These are phyloP conservation scores for Acanthamoeba triangularis DNA, from an alignment of 208 protist species.

Conservation along the genomic window DNA sequence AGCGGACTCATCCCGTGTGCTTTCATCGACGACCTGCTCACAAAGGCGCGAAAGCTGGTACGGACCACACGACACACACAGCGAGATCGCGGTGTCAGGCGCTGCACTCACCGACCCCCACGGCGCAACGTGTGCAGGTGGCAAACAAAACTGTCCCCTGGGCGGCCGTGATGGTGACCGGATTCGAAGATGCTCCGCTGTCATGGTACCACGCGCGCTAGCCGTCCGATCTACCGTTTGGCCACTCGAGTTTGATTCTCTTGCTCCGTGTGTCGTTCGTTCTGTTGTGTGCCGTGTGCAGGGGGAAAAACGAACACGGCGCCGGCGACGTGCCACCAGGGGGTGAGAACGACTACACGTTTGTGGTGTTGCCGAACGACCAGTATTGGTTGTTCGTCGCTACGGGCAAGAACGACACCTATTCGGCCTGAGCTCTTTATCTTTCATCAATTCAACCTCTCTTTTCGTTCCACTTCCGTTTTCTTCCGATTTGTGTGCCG, in stretches of 20 bases:
- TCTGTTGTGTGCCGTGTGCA: no score
- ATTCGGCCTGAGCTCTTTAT: not conserved
- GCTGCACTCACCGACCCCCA: not conserved
- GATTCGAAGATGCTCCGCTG: conserved; percentile 68
- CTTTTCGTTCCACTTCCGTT: not conserved
- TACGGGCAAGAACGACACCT: conserved; percentile 48
- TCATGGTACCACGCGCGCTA: conserved; percentile 35
- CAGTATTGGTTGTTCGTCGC: conserved; percentile 60
- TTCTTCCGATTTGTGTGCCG: no score
- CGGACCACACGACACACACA: no score
- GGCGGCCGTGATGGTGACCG: conserved; percentile 48
- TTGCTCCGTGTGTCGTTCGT: no score
- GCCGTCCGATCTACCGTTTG: not conserved
- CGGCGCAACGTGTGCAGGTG: not conserved
- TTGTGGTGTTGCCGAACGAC: conserved; percentile 66
- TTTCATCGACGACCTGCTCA: conserved; percentile 18
- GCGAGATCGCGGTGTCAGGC: no score
- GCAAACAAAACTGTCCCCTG: conserved; percentile 1
- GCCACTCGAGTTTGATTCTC: not conserved
- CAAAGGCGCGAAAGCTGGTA: conserved; percentile 31
- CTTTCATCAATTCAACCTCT: not conserved
- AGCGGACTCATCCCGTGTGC: not conserved
- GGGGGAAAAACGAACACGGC: conserved; percentile 63
- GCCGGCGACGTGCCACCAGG: conserved; percentile 8
- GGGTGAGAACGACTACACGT: conserved; percentile 74